Conservation (phyloP, 306 rosid species). For the Vigna unguiculata region DNA sequence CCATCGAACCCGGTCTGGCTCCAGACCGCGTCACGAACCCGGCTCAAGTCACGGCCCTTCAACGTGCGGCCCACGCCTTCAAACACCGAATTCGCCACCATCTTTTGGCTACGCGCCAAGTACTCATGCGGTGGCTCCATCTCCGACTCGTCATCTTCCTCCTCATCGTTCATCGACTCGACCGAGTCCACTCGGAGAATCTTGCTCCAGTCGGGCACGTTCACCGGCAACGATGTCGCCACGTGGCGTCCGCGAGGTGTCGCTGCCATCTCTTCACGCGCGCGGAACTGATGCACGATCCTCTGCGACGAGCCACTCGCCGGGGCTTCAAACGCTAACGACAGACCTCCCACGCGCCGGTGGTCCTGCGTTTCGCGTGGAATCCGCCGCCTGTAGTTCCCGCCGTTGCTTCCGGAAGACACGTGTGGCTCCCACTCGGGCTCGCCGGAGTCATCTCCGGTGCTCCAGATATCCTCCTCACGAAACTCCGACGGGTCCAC, state of each 20-base stretch:
- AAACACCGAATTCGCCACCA: slow-evolving; percentile 80
- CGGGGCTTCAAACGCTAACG: slow-evolving; percentile 72
- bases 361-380: slow-evolving; percentile 45
- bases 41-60: slow-evolving; percentile 93
- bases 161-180: slow-evolving; percentile 67
- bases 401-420: slow-evolving; percentile 19
- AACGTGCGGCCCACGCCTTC: slow-evolving; percentile 96
- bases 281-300: slow-evolving; percentile 78
- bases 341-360: slow-evolving; percentile 64
- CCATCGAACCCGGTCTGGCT: slow-evolving; percentile 97
- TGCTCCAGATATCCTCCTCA: slow-evolving; percentile 89
- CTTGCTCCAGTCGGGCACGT: slow-evolving; percentile 99
- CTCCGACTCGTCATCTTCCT: slow-evolving; percentile 58
- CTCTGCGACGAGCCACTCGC: slow-evolving; percentile 50
- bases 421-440: slow-evolving; percentile 50
- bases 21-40: slow-evolving; percentile 97
- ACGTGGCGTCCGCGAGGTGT: slow-evolving; percentile 56
- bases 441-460: slow-evolving; percentile 47
- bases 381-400: slow-evolving; percentile 45
- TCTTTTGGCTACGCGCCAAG: slow-evolving; percentile 75
- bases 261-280: slow-evolving; percentile 52
- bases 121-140: slow-evolving; percentile 96
- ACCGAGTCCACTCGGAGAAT: slow-evolving; percentile 85
- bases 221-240: slow-evolving; percentile 86
- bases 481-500: slow-evolving; percentile 68